Evolutionary conservation across 2,329 filamentous ascomycete species (phyloP), one percentile per base, ranked within the genome.

Genomic region (Xylaria polymorpha): DNA sequence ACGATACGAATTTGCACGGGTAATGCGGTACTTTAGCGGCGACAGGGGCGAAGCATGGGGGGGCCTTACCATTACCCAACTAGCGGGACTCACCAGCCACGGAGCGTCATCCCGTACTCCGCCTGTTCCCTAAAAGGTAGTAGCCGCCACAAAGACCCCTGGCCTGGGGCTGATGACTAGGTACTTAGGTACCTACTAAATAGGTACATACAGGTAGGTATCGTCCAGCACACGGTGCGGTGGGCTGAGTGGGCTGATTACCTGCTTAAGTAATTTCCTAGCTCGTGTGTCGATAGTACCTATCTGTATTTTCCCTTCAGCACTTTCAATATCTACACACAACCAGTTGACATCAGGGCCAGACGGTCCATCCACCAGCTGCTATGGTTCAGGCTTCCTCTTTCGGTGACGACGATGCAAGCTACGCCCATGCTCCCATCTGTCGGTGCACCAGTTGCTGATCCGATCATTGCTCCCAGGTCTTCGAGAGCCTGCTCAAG

Each of bases 401-500:
- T 66, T 18, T 68, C 9, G 73, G 71, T 60, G 73, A 70, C 68
- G 70, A 77, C 44, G 75, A 78, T 70, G 77, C 75, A 72, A 70
- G 74, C 41, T 43, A 37, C 22, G 18, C 62, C 56, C 29, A 18
- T 50, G 25, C 22, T 37, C 12, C 14, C 12, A 9, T 59, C 10
- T 39, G 9, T n/a, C 14, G 14, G 12, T 64, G 35, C 48, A 35
- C 43, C 7, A 3, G 29, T 41, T 35, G 43, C 63, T 60, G 44
- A 68, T 44, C 22, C 12, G 37, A 50, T 12, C 20, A 59, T 51
- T 51, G 14, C 39, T 20, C 48, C 35, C 50, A 79, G 78, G 76
- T 70, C 74, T 79, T 79, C 71, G 72, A 78, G 64, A 70, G 72
- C 62, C 64, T 78, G 59, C 73, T 79, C 37, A 76, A 74, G 65